A percentile compares a stretch with the other conserved stretches of the same genome.
These are phyloP conservation scores for Hortaea werneckii DNA, from an alignment of 2,329 filamentous ascomycete genomes.

Conservation along the genomic window DNA sequence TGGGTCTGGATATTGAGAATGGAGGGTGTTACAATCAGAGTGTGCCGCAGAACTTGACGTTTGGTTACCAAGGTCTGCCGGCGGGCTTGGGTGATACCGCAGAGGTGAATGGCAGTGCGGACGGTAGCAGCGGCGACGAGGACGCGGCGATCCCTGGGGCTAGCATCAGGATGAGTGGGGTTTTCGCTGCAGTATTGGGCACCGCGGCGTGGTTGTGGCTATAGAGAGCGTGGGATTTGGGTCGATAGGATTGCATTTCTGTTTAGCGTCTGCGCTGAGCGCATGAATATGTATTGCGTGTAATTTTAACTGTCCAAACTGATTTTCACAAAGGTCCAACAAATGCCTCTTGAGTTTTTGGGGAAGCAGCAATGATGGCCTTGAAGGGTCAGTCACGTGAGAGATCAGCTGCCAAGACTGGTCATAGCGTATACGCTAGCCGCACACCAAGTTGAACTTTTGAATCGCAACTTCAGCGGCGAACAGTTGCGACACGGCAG, in stretches of 20 bases:
- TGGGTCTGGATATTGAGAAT: constrained; percentile 53
- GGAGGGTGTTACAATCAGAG: constrained; percentile 58
- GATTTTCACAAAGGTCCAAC: too few relatives aligned
- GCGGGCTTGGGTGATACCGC: constrained; percentile 14
- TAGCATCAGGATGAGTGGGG: constrained; percentile 7
- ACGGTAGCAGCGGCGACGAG: neutral
- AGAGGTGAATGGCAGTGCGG: constrained; percentile 16
- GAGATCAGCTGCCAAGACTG: neutral
- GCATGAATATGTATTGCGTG: too few relatives aligned
- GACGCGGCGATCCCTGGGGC: neutral
- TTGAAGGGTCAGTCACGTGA: neutral
- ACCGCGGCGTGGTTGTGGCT: constrained; percentile 16
- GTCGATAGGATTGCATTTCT: too few relatives aligned
- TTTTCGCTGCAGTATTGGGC: constrained; percentile 12
- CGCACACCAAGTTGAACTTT: neutral
- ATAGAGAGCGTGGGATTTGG: neutral
- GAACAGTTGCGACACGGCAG: neutral
- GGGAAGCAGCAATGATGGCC: too few relatives aligned
- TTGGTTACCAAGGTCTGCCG: constrained; percentile 47
- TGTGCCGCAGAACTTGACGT: constrained; percentile 62
- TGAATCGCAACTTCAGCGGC: neutral
- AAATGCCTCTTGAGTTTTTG: too few relatives aligned
- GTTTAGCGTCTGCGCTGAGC: too few relatives aligned
- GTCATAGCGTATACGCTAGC: neutral
- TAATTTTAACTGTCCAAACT: too few relatives aligned